Base-by-base conservation (phyloP, 2,329 filamentous ascomycete genomes). In the Hymenoscyphus albidus region DNA sequence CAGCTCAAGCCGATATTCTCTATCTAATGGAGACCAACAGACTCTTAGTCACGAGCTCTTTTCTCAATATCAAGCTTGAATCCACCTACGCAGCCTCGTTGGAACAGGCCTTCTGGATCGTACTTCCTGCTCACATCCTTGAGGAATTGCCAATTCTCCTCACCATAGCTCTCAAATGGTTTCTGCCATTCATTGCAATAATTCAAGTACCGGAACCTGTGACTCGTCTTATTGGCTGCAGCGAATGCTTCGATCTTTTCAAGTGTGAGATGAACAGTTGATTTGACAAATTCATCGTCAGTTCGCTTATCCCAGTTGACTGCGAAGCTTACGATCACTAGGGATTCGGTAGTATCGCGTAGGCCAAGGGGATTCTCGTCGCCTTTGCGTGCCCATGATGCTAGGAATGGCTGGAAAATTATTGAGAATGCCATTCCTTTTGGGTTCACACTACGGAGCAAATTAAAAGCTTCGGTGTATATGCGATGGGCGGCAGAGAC, bases 381-480 rank as follows among this genome's bases (percentile, higher is more conserved):
- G 38, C 72, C 72, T 22, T 71, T 73, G 22, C 56, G 39, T 27
- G 56, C 56, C 55, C 61, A 63, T 18, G 38, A 55, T 58, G 61
- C 35, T 18, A 59, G 40, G 55, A 63, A 32, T 42, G 61, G 16
- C 35, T 63, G 55, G 22, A 63, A 44, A 6, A 38, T 16, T 5
- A 57, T 32, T n/a, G 54, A 35, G 22, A 22, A 57, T 14, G n/a
- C 3, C 54, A 57, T 35, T 0, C 54, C 68, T 65, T 77, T 67
- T 4, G 69, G 68, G 42, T 74, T 75, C 39, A 75, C 67, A 0
- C 68, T 68, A 9, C 69, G 69, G 38, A 78, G 68, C 16, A 62
- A 62, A 31, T 63, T 51, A 57, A 76, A 72, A 14, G 72, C 70
- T 61, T 75, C 66, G 13, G 54, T 57, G 58, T 76, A 77, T 1